Base-by-base conservation (phyloP, 495 filamentous ascomycete genomes). In the Daldinia childiae region DNA sequence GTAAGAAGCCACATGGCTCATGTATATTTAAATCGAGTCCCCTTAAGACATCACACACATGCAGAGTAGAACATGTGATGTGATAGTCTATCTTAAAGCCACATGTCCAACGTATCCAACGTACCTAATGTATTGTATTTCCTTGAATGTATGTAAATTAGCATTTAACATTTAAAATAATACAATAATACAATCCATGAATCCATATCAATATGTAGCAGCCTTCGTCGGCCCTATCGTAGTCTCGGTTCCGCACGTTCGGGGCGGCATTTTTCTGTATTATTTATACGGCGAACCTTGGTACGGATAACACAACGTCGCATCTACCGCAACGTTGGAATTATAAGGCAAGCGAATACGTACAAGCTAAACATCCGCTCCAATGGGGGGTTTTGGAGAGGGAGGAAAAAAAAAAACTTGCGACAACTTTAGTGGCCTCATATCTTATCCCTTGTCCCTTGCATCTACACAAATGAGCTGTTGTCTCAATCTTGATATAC, bases 161-260 rank as follows among this genome's bases (percentile, higher is more conserved):
- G 8, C 29, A 30, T 7, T 32, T 32, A 32, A 32, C 30, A 32
- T 32, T 7, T 8, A 32, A 2, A 8, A 32, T 8, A 6, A 8
- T 8, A 32, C 30, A 32, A 9, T 9, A 9, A 1, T 11, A 11
- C 2, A 32, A 32, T 32, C 30, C 8, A 32, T 32, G 2, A 32
- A 32, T 30, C 29, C 6, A 30, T 27, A 30, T 30, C 6, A 6
- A 30, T 30, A 29, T 29, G 0, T 5, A 29, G 3, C 27, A 3
- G 0, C 27, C 27, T 7, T 4, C 55, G 30, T 12, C 19, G 15
- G 32, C 32, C 32, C 19, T 58, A 58, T 38, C 32, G 32, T 29
- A 68, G 57, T 62, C 58, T 61, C 57, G 64, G 56, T 55, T 67
- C 64, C 64, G 17, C 36, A 24, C 48, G 6, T 36, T 67, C 64